These are phyloP conservation scores for Bocquillonia castaneifolia DNA, from an alignment of 441 rosid genomes.

Conservation along the genomic window DNA sequence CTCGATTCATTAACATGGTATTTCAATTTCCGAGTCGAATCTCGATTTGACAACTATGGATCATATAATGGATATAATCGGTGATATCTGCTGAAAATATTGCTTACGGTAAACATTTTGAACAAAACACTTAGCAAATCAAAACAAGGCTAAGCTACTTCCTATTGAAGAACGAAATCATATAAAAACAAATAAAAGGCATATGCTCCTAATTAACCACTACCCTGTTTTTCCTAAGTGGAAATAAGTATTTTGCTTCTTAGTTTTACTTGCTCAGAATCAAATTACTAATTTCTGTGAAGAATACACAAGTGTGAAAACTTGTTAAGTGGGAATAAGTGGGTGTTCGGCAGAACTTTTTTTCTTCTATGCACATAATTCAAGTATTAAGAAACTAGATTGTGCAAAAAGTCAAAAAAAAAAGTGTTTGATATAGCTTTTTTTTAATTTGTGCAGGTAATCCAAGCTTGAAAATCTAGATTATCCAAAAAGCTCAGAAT, in stretches of 20 bases:
- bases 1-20: too few relatives aligned
- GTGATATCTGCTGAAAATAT: not conserved
- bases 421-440: too few relatives aligned
- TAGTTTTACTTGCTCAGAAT: not conserved
- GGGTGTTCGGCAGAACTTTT: too few relatives aligned
- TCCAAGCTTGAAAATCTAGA: too few relatives aligned
- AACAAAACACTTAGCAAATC: not conserved
- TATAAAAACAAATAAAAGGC: not conserved
- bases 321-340: too few relatives aligned
- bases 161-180: not conserved
- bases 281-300: not conserved
- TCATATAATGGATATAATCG: not conserved
- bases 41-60: too few relatives aligned
- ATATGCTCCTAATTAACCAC: not conserved
- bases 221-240: not conserved
- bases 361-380: too few relatives aligned
- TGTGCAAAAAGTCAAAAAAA: too few relatives aligned
- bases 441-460: too few relatives aligned
- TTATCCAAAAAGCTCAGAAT: too few relatives aligned
- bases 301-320: not conserved
- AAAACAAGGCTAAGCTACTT: not conserved
- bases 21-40: too few relatives aligned
- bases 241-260: not conserved
- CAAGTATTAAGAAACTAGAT: too few relatives aligned
- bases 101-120: constrained; percentile 2